A percentile compares a stretch with the other conserved stretches of the same genome.
phyloP scores from a whole-genome alignment of 2,329 filamentous ascomycete species.

The Macrophomina tecta region DNA sequence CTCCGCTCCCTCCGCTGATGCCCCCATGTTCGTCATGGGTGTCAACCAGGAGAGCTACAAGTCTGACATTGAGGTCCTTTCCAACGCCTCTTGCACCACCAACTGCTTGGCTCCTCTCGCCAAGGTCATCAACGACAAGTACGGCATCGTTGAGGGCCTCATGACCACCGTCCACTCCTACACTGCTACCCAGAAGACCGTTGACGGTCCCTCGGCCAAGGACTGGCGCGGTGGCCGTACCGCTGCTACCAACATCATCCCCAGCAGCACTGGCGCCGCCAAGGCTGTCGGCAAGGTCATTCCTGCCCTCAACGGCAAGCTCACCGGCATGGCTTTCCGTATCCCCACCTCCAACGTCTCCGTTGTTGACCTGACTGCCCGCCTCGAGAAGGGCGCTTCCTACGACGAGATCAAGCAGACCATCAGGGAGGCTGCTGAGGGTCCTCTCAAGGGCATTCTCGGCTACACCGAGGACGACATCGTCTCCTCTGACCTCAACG shows the following conservation, averaged over 20 bases:
- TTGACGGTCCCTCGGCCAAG: slow-evolving; percentile 96
- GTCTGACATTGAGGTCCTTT: slow-evolving; percentile 88
- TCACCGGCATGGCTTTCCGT: slow-evolving; percentile 99
- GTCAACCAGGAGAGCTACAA: slow-evolving; percentile 97
- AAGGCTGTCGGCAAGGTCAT: slow-evolving; percentile 99
- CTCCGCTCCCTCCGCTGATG: slow-evolving; percentile 90
- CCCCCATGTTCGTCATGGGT: slow-evolving; percentile 99
- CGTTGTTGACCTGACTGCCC: slow-evolving; percentile 95
- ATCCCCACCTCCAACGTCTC: slow-evolving; percentile 98
- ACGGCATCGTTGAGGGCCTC: slow-evolving; percentile 94
- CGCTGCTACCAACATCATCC: slow-evolving; percentile 99
- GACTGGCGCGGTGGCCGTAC: slow-evolving; percentile 99
- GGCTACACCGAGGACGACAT: slow-evolving; percentile 97
- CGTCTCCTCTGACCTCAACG: slow-evolving; percentile 92
- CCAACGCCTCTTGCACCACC: slow-evolving; percentile 99
- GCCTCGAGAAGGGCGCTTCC: slow-evolving; percentile 85
- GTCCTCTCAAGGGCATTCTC: slow-evolving; percentile 89
- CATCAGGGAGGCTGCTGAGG: slow-evolving; percentile 84
- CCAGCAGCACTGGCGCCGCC: slow-evolving; percentile 97
- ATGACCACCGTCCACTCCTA: slow-evolving; percentile 99
- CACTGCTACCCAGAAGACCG: slow-evolving; percentile 99
- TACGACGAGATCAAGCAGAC: slow-evolving; percentile 93
- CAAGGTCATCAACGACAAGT: slow-evolving; percentile 99
- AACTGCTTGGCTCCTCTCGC: slow-evolving; percentile 99
- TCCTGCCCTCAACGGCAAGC: slow-evolving; percentile 96